Percentiles rank a stretch among this genome's conserved stretches.
These are phyloP conservation scores for Suhomyces maxii DNA, from an alignment of 1,139 yeast species.

Conservation along the genomic window DNA sequence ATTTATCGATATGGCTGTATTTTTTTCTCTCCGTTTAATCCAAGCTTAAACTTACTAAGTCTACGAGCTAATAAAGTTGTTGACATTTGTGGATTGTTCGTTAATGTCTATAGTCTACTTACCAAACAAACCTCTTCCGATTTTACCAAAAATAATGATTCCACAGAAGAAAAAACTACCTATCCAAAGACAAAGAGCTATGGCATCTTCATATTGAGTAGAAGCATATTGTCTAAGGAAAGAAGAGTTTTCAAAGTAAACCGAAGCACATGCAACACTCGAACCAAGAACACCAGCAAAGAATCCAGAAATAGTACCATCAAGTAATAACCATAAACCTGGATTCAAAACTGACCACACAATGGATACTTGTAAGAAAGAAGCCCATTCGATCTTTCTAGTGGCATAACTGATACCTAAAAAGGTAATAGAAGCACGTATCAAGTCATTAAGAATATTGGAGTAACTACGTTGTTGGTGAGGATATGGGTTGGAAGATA, in stretches of 20 bases:
- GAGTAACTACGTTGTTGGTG: conserved; percentile 24
- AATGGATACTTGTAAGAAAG: conserved; percentile 71
- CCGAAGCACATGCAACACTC: conserved; percentile 37
- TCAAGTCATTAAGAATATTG: conserved; percentile 37
- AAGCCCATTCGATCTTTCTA: conserved; percentile 76
- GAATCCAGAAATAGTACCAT: conserved; percentile 71
- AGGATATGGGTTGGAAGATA: conserved; percentile 28
- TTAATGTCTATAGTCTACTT: conserved; percentile 3
- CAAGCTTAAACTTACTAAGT: no score
- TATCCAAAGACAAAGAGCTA: conserved; percentile 50
- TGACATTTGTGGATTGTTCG: no score
- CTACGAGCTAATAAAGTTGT: no score
- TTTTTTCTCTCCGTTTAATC: no score
- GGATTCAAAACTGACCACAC: conserved; percentile 78
- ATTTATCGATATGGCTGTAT: no score
- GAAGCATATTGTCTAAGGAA: conserved; percentile 18
- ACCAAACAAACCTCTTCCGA: conserved; percentile 58
- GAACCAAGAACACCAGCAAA: conserved; percentile 48
- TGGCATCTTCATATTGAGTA: conserved; percentile 23
- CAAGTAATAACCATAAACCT: conserved; percentile 77
- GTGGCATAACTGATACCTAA: conserved; percentile 84
- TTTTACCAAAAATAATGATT: conserved; percentile 65
- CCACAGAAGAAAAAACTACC: conserved; percentile 71
- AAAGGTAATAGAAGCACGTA: conserved; percentile 70
- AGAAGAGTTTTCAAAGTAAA: conserved; percentile 31